Base-by-base conservation (phyloP, 257 asterid species). In the Solanum pimpinellifolium region DNA sequence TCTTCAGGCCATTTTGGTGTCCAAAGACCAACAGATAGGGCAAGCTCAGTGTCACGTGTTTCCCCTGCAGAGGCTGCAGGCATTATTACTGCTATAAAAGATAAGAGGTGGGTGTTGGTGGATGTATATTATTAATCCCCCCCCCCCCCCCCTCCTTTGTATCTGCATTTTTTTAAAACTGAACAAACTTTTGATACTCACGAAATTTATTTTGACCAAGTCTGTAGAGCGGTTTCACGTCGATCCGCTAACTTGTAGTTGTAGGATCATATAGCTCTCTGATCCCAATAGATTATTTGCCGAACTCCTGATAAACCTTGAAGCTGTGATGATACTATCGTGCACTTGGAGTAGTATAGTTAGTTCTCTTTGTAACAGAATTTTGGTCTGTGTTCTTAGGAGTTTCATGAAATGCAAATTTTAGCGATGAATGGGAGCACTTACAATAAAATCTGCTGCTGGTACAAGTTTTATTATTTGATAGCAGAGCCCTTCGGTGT, bases 21-120 rank as follows among this genome's bases (percentile, higher is more conserved):
- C 39, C 88, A 92, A 49, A 91, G 95, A 88, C 94, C 94, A 2
- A 77, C 90, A 2, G 99, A 94, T 80, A 94, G 95, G 59, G 91
- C 91, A 70, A 92, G 78, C 88, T 87, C 98, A 90, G 74, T 90
- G 85, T 88, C 98, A 39, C 92, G 93, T 70, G 99, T 94, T 81
- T 93, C 99, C 41, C 99, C 98, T 6, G 92, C 98, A 23, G 99
- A 96, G 92, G 98, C 96, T 66, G 97, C 98, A 14, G 93, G 96
- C 85, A 95, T 97, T 77, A 90, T 95, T 84, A 88, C 95, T 86
- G 81, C 87, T 47, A 87, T 97, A 87, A 96, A 93, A 88, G 96
- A 97, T 91, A 97, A 93, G 91, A 95, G 99, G 99, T 94, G 60
- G 37, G 74, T 46, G 65, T 37, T 85, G 68, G 60, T 20, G 76